Conservation (phyloP, 176 grass and related monocot genomes). For the Bonia amplexicaulis region DNA sequence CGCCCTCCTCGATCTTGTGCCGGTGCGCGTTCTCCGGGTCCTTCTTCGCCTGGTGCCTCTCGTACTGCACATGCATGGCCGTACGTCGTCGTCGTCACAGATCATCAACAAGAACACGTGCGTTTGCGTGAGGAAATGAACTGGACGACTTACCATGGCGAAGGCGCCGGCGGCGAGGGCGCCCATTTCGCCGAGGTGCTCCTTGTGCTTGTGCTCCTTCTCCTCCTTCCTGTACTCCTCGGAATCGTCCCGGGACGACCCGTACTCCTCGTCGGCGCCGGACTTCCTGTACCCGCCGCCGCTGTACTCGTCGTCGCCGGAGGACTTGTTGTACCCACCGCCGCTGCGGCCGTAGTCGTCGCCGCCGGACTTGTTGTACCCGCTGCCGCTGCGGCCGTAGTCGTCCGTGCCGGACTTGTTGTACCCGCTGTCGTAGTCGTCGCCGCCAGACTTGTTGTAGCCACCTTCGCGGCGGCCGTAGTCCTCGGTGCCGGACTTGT, state of each 20-base stretch:
- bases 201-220: conserved; percentile 73
- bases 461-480: background rate
- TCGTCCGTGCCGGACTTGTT: background rate
- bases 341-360: background rate
- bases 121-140: background rate
- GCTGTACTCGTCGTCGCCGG: background rate
- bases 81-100: background rate
- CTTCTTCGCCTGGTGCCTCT: conserved; percentile 81
- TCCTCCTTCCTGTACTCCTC: conserved; percentile 60
- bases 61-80: conserved; percentile 42
- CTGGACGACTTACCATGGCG: conserved; percentile 40
- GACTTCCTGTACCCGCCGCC: background rate
- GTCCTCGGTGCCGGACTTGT: background rate
- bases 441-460: background rate
- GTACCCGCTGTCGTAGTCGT: conserved; percentile 1
- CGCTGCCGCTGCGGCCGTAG: background rate
- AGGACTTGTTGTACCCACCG: background rate
- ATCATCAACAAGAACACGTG: background rate
- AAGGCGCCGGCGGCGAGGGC: conserved; percentile 61
- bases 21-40: conserved; percentile 66
- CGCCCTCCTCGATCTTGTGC: conserved; percentile 76
- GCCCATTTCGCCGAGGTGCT: conserved; percentile 69
- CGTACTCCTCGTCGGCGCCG: background rate
- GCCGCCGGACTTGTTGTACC: background rate
- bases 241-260: conserved; percentile 22